Evolutionary conservation across 108 stramenopile genomes (phyloP), one percentile per base, ranked within the genome.

Genomic region (Parietichytrium sp.): DNA sequence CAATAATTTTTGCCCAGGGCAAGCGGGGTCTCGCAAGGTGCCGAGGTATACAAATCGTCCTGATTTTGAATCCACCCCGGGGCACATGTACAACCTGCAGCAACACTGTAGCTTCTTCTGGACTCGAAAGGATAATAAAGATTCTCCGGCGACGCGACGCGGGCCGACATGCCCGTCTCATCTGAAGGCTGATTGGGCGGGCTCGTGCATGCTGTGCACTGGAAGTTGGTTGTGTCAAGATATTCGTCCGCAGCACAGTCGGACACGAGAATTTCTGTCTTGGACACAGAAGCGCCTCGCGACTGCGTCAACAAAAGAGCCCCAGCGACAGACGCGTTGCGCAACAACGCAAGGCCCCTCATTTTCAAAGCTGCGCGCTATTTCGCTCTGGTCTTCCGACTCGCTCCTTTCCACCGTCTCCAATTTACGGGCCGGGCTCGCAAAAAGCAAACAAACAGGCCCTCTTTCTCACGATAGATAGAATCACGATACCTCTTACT

Each of bases 1-100:
- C 61, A 72, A n/a, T 72, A 72, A 42, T 38, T 72, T n/a, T n/a
- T n/a, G 42, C 61, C 45, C 16, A 72, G 15, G 8, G 61, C 61
- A 6, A 25, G 25, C 8, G 61, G 36, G 0, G 61, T 25, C 61
- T 72, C 61, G 61, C 61, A 72, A 16, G 61, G 38, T 6, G 33
- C 0, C 10, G 61, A 72, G 1, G 61, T 72, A 20, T 18, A 72
- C 8, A 45, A 27, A 25, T 72, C 61, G 33, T 72, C 61, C 6
- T 10, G 23, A 27, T 72, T 72, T n/a, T 10, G 36, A 8, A 72
- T 72, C 15, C 20, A 72, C 38, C 61, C 61, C 13, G 3, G 61
- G 10, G 61, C 61, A 27, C 61, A 72, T 7, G 38, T 33, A n/a
- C 61, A 72, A 27, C 61, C 61, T n/a, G 45, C 61, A 12, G 61